A percentile compares a stretch with the other conserved stretches of the same genome.
Evolutionary conservation across 495 filamentous ascomycete species (phyloP).

Genomic region (Rostrohypoxylon terebratum): DNA sequence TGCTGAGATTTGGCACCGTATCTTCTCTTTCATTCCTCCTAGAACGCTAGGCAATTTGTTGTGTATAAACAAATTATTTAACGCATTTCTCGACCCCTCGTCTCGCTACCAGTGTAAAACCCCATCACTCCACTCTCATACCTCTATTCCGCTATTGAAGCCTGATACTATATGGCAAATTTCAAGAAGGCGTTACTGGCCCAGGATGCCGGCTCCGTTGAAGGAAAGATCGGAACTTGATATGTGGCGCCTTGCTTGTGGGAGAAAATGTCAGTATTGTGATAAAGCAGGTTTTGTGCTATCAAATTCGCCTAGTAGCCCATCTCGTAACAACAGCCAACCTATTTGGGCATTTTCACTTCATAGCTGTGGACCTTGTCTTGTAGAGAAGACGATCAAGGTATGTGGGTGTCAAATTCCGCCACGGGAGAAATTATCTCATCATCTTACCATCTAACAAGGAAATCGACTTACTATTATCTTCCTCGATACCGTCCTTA

Average conservation of each 20-base stretch:
- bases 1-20: constrained; percentile 66
- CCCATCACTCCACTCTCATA: constrained; percentile 37
- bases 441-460: constrained; percentile 48
- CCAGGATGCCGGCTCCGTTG: constrained; percentile 68
- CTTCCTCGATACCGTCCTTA: constrained; percentile 64
- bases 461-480: constrained; percentile 75
- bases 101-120: constrained; percentile 46
- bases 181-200: constrained; percentile 66
- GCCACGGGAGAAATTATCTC: constrained; percentile 15
- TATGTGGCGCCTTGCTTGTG: constrained; percentile 71
- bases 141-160: constrained; percentile 47
- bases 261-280: constrained; percentile 68
- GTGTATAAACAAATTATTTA: constrained; percentile 64
- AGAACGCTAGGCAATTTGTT: constrained; percentile 62
- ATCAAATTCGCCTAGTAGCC: constrained; percentile 61
- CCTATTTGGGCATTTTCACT: constrained; percentile 74
- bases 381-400: constrained; percentile 67
- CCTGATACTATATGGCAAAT: constrained; percentile 70
- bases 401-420: constrained; percentile 56
- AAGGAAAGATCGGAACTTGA: constrained; percentile 65
- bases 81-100: constrained; percentile 62
- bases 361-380: constrained; percentile 70
- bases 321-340: constrained; percentile 63
- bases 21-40: constrained; percentile 67
- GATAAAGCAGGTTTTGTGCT: constrained; percentile 50